Evolutionary conservation across 2,329 filamentous ascomycete genomes (phyloP).

Genomic region (Arthrobotrys sinensis): DNA sequence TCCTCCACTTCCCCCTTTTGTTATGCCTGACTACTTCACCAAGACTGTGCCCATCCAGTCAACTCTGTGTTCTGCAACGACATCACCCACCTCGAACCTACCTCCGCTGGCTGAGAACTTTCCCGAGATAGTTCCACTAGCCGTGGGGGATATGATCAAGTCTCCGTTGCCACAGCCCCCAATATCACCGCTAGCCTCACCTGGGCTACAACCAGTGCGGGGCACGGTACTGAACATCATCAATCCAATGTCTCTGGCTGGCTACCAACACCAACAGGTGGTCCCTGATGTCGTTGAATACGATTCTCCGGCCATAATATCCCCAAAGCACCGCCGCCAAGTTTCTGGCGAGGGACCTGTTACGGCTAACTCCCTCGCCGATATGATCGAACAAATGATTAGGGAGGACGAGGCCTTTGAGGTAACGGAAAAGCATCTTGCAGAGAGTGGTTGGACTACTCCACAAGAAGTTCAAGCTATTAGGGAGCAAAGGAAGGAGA

Average conservation of each 20-base stretch:
- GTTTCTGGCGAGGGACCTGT: slow-evolving; percentile 59
- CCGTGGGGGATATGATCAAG: slow-evolving; percentile 33
- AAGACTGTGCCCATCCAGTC: slow-evolving; percentile 51
- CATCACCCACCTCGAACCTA: slow-evolving; percentile 48
- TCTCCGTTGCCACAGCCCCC: slow-evolving; percentile 58
- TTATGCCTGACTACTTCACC: slow-evolving; percentile 61
- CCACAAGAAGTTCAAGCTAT: slow-evolving; percentile 64
- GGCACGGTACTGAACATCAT: slow-evolving; percentile 59
- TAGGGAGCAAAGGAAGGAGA: slow-evolving; percentile 62
- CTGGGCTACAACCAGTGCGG: slow-evolving; percentile 59
- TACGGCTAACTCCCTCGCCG: slow-evolving; percentile 63
- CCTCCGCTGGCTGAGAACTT: slow-evolving; percentile 49
- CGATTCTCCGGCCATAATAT: slow-evolving; percentile 56
- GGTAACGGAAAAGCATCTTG: slow-evolving; percentile 62
- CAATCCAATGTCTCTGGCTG: slow-evolving; percentile 61
- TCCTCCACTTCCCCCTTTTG: slow-evolving; percentile 50
- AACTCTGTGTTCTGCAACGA: slow-evolving; percentile 43
- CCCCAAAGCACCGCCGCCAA: slow-evolving; percentile 56
- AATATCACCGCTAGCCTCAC: slow-evolving; percentile 61
- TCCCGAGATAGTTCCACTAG: slow-evolving; percentile 34
- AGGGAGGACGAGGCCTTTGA: slow-evolving; percentile 63
- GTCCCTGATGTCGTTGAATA: slow-evolving; percentile 56
- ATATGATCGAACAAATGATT: slow-evolving; percentile 65
- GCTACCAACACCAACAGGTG: slow-evolving; percentile 58
- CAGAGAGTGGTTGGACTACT: slow-evolving; percentile 64